Evolutionary conservation across 116 monocot genomes (phyloP), one percentile per base, ranked within the genome.

Genomic region (Papilionanthe hybrid): DNA sequence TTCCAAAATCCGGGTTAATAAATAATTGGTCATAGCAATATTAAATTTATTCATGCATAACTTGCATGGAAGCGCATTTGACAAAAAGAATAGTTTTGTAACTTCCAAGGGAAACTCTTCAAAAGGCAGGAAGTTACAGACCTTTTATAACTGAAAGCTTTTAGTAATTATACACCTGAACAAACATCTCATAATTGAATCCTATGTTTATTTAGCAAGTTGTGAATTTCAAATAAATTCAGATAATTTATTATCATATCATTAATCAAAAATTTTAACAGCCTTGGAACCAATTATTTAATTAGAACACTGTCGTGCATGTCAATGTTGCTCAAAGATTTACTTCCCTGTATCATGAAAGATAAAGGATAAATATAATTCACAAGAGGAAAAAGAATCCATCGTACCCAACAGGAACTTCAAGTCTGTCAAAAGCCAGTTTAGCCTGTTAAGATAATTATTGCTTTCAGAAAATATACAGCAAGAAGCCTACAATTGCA

Each of bases 351-450:
- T 7, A 27, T 65, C 65, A 65, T 25, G 7, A 65, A 22, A 60
- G 65, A 65, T 18, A 65, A 65, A 65, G 5, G 32, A 37, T 73
- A 44, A 42, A 19, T n/a, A 18, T 73, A 42, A 73, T 43, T 19
- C 9, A 73, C n/a, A 9, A 43, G 29, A 73, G 44, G 8, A 73
- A 9, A 8, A 73, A 20, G 8, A 73, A 73, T n/a, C 73, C 7
- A 43, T n/a, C 84, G 29, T 79, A 84, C 84, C 84, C 84, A 79
- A 84, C 69, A 53, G 84, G 84, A 28, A 84, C 84, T 80, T 84
- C 84, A 42, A 84, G 76, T 37, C 55, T 79, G n/a, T 79, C 60
- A 29, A 84, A 30, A 42, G 84, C 84, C 63, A 79, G 32, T 23
- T 55, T 75, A 19, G 84, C 84, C 84, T 84, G 76, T 42, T 63